Evolutionary conservation across 106 monocot genomes (phyloP).

Genomic region (Dioscorea dumetorum): DNA sequence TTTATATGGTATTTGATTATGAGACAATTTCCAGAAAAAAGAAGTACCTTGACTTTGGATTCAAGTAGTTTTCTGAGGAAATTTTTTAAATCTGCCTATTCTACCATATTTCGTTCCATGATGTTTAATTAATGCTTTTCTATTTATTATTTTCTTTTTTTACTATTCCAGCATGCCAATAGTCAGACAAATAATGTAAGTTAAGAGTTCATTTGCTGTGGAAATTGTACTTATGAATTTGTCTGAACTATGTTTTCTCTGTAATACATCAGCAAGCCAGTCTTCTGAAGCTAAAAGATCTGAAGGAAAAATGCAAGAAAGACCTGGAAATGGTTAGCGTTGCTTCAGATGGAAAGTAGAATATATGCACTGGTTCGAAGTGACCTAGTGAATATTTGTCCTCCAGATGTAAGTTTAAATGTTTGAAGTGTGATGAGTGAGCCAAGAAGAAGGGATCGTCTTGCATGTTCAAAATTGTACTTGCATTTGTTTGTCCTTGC

Average conservation of each 20-base stretch:
- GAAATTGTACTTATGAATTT: background rate
- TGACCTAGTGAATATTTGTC: too few species aligned
- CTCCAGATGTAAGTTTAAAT: too few species aligned
- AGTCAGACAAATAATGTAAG: background rate
- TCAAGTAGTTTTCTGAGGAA: too few species aligned
- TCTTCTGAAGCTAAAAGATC: conserved; percentile 25
- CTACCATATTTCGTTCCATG: background rate
- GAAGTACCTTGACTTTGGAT: too few species aligned
- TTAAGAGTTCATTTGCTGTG: background rate
- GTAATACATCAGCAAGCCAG: conserved; percentile 13
- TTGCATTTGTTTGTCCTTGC: too few species aligned
- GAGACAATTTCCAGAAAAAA: too few species aligned
- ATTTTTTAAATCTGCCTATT: background rate
- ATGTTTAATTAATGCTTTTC: background rate
- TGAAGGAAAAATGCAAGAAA: conserved; percentile 15
- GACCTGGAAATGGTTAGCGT: conserved; percentile 19
- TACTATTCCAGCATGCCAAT: background rate
- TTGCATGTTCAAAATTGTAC: too few species aligned
- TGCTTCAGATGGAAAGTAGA: background rate
- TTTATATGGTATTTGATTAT: too few species aligned
- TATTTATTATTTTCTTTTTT: background rate
- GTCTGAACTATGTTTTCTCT: background rate
- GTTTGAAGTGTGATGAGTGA: too few species aligned
- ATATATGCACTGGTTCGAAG: too few species aligned
- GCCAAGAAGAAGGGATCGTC: too few species aligned